Evolutionary conservation across 192 early-diverging fungal genomes (phyloP).

Genomic region (Oehlia diaphana): DNA sequence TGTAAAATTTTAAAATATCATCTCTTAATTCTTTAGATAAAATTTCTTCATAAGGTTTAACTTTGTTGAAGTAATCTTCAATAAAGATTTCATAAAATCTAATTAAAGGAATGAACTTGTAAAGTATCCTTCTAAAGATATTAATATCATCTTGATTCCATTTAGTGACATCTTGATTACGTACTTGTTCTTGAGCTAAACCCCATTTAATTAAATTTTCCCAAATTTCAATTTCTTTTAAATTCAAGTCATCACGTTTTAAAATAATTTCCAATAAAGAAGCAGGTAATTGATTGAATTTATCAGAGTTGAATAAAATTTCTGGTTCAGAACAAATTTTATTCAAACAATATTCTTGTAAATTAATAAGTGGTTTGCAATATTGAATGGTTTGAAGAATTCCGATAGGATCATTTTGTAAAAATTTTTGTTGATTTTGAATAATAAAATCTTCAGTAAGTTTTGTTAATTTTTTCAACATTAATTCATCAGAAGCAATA

Average conservation of each 20-base stretch:
- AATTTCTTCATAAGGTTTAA: not conserved
- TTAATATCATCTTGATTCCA: not conserved
- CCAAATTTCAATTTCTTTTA: not conserved
- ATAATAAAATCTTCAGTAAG: no score
- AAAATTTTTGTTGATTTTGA: not conserved
- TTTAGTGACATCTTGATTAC: not conserved
- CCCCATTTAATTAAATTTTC: not conserved
- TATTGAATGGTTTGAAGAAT: not conserved
- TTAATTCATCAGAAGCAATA: no score
- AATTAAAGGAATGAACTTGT: no score
- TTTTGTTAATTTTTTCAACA: no score
- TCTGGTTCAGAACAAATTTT: not conserved
- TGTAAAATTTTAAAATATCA: not conserved
- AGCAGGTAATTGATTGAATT: not conserved
- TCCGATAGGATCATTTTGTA: not conserved
- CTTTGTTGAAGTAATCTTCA: not conserved
- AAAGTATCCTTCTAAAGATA: no score
- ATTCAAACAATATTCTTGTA: not conserved
- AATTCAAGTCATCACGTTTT: not conserved
- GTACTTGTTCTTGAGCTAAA: not conserved
- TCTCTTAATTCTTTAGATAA: not conserved
- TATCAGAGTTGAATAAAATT: not conserved
- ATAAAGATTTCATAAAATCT: not conserved
- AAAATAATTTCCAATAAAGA: no score
- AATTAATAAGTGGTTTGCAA: not conserved